Evolutionary conservation across 2,329 filamentous ascomycete species (phyloP).

Genomic region (Dryadomyces sulphureus): DNA sequence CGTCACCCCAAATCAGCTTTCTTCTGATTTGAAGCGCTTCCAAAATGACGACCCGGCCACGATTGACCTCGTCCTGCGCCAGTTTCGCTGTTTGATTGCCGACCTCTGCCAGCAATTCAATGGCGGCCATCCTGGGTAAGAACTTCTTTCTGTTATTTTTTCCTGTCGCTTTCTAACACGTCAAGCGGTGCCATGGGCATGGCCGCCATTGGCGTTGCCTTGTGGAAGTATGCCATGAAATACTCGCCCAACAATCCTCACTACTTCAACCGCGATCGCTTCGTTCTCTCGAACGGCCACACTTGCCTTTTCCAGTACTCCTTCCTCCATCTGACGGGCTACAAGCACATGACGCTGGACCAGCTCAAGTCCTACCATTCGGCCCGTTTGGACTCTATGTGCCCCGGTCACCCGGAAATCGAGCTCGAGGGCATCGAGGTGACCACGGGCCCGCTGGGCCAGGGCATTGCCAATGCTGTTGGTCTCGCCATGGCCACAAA

Average conservation of each 20-base stretch:
- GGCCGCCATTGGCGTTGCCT: constrained; percentile 44
- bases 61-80: neutral
- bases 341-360: constrained; percentile 38
- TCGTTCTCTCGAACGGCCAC: constrained; percentile 48
- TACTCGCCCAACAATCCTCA: constrained; percentile 39
- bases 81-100: neutral
- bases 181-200: constrained; percentile 35
- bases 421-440: constrained; percentile 43
- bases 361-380: constrained; percentile 36
- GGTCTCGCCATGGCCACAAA: constrained; percentile 43
- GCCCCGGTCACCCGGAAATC: constrained; percentile 42
- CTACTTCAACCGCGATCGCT: constrained; percentile 48
- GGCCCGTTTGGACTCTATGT: constrained; percentile 26
- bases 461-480: constrained; percentile 46
- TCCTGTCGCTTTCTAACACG: constrained; percentile 1
- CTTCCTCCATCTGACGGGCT: constrained; percentile 37
- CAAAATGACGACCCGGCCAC: neutral
- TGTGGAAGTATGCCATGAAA: constrained; percentile 47
- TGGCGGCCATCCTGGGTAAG: constrained; percentile 52
- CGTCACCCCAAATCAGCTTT: neutral
- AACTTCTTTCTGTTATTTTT: neutral
- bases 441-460: constrained; percentile 43
- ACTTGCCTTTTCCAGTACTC: constrained; percentile 39
- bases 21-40: neutral
- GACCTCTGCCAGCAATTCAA: constrained; percentile 23